A percentile compares a stretch with the other conserved stretches of the same genome.
phyloP scores from a whole-genome alignment of 805 yeast species.

The Metschnikowia gelsemii region DNA sequence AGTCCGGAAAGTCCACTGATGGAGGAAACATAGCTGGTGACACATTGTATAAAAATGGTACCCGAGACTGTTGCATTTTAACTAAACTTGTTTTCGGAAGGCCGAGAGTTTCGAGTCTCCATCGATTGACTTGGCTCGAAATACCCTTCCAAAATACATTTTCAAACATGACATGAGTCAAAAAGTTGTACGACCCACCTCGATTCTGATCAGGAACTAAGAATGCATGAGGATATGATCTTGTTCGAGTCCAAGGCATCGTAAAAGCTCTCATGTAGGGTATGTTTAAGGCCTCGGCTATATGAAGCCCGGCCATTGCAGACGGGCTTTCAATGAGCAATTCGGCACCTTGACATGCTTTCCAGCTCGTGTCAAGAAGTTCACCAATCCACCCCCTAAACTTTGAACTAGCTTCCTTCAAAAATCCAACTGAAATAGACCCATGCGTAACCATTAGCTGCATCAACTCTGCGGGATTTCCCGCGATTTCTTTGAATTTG shows the following conservation, averaged over 20 bases:
- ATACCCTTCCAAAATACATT: slow-evolving; percentile 93
- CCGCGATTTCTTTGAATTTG: slow-evolving; percentile 74
- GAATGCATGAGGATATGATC: slow-evolving; percentile 96
- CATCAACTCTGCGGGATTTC: slow-evolving; percentile 92
- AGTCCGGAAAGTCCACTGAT: slow-evolving; percentile 87
- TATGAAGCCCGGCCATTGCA: slow-evolving; percentile 92
- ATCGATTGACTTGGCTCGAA: slow-evolving; percentile 77
- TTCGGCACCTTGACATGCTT: slow-evolving; percentile 80
- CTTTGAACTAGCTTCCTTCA: slow-evolving; percentile 77
- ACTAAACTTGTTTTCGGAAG: slow-evolving; percentile 70
- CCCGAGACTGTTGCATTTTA: slow-evolving; percentile 67
- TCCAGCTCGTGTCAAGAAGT: slow-evolving; percentile 72
- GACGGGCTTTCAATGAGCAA: slow-evolving; percentile 92
- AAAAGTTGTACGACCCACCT: slow-evolving; percentile 89
- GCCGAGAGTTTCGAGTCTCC: slow-evolving; percentile 72
- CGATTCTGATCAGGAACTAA: slow-evolving; percentile 90
- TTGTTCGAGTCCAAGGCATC: slow-evolving; percentile 97
- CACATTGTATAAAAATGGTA: slow-evolving; percentile 86
- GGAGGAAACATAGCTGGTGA: slow-evolving; percentile 91
- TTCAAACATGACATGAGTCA: slow-evolving; percentile 92
- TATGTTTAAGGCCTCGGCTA: slow-evolving; percentile 86
- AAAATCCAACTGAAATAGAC: slow-evolving; percentile 74
- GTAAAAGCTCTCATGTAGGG: slow-evolving; percentile 95
- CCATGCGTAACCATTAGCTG: slow-evolving; percentile 90
- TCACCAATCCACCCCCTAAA: slow-evolving; percentile 84